Conservation (phyloP, 1,284 basidiomycete genomes). For the Earliella scabrosa region DNA sequence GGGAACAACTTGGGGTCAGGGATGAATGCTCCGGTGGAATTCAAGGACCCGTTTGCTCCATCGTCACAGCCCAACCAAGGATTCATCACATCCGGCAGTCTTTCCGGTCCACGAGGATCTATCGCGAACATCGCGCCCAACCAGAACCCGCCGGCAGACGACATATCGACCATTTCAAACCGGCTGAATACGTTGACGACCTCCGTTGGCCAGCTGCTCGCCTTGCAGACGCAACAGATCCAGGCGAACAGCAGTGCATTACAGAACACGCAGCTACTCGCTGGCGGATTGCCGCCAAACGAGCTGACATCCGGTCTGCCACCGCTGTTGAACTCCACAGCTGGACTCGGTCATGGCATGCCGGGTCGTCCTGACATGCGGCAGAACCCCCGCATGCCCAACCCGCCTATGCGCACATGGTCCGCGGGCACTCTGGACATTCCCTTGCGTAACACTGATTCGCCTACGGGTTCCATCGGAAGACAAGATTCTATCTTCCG, state of each 20-base stretch:
- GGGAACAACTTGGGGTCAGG: too few relatives aligned
- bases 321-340: constrained; percentile 43
- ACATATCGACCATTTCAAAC: constrained; percentile 79
- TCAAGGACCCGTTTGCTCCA: constrained; percentile 77
- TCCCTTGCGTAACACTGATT: constrained; percentile 53
- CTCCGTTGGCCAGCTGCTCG: constrained; percentile 85
- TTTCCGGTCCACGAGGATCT: constrained; percentile 59
- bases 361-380: constrained; percentile 65
- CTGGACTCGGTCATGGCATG: constrained; percentile 57
- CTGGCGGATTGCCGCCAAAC: constrained; percentile 46
- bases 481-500: constrained; percentile 39
- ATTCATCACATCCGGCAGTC: constrained; percentile 37
- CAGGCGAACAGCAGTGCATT: constrained; percentile 46
- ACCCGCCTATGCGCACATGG: constrained; percentile 79
- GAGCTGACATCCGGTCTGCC: constrained; percentile 52
- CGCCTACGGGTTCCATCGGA: constrained; percentile 30
- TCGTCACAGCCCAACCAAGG: constrained; percentile 27
- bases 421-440: constrained; percentile 78
- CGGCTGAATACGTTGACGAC: constrained; percentile 82
- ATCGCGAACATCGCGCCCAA: constrained; percentile 69
- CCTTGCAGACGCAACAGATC: constrained; percentile 74
- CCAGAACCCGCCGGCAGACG: constrained; percentile 65
- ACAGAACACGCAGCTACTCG: constrained; percentile 42
- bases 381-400: constrained; percentile 58
- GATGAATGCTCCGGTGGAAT: constrained; percentile 58